Conservation (phyloP, 169 alveolate genomes). For the Plasmodium cynomolgi region DNA sequence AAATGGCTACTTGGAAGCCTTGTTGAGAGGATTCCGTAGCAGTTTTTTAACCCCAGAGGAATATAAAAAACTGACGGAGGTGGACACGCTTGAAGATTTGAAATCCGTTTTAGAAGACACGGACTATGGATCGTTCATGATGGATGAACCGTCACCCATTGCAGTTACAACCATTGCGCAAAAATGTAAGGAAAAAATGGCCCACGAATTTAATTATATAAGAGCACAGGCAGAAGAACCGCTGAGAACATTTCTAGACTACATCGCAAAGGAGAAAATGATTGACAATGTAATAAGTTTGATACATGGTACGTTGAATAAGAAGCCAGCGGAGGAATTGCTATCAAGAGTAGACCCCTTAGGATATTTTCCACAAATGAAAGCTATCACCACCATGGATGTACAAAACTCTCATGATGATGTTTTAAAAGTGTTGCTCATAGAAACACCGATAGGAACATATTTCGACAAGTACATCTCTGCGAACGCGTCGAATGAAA, state of each 20-base stretch:
- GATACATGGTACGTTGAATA: conserved; percentile 97
- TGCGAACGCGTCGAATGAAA: conserved; percentile 64
- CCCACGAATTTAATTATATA: conserved; percentile 94
- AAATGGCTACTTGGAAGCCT: conserved; percentile 98
- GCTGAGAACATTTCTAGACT: conserved; percentile 89
- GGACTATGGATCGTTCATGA: conserved; percentile 95
- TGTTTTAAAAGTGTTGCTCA: conserved; percentile 95
- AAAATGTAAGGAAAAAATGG: conserved; percentile 95
- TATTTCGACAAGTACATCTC: conserved; percentile 82
- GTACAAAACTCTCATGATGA: conserved; percentile 95
- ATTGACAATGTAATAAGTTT: conserved; percentile 98
- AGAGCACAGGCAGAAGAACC: conserved; percentile 92
- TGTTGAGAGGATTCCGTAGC: conserved; percentile 96
- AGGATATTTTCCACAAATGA: conserved; percentile 98
- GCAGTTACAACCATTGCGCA: conserved; percentile 92
- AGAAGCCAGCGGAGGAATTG: conserved; percentile 91
- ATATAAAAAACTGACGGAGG: conserved; percentile 90
- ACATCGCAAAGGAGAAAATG: conserved; percentile 95
- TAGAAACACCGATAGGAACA: conserved; percentile 98
- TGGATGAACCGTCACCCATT: conserved; percentile 94
- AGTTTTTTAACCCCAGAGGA: conserved; percentile 96
- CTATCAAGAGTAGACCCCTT: conserved; percentile 96
- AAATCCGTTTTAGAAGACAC: conserved; percentile 97
- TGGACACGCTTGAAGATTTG: conserved; percentile 92
- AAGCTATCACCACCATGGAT: conserved; percentile 94